Conservation (phyloP, 306 rosid genomes). For the Vigna hirtella region DNA sequence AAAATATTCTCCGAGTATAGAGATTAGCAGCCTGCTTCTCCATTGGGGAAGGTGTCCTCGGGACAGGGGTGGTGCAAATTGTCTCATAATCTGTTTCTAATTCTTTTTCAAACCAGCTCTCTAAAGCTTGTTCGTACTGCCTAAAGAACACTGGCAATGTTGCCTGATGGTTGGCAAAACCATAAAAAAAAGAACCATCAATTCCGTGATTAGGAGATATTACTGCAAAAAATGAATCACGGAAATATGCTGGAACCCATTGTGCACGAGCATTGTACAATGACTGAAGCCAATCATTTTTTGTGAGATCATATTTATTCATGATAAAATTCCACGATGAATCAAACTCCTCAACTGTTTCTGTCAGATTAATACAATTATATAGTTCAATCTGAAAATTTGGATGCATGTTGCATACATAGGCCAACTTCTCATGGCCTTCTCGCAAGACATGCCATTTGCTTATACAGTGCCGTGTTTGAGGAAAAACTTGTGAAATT, state of each 20-base stretch:
- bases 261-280: slow-evolving; percentile 76
- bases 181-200: slow-evolving; percentile 78
- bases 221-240: slow-evolving; percentile 79
- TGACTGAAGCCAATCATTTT: slow-evolving; percentile 85
- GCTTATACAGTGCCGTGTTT: slow-evolving; percentile 81
- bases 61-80: slow-evolving; percentile 71
- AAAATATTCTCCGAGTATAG: slow-evolving; percentile 82
- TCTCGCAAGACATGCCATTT: slow-evolving; percentile 93
- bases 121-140: slow-evolving; percentile 90
- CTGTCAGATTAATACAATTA: slow-evolving; percentile 89
- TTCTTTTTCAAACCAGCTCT: slow-evolving; percentile 85
- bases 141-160: slow-evolving; percentile 93
- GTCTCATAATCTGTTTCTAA: slow-evolving; percentile 87
- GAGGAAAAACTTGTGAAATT: slow-evolving; percentile 83
- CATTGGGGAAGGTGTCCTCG: slow-evolving; percentile 98
- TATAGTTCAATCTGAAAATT: slow-evolving; percentile 81
- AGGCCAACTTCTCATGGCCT: slow-evolving; percentile 85
- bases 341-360: slow-evolving; percentile 92
- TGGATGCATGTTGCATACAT: slow-evolving; percentile 81
- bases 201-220: slow-evolving; percentile 75
- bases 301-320: slow-evolving; percentile 78
- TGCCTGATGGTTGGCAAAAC: slow-evolving; percentile 87
- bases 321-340: slow-evolving; percentile 80
- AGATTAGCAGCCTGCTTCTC: slow-evolving; percentile 94
- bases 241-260: slow-evolving; percentile 91